A percentile compares a stretch with the other conserved stretches of the same genome.
Evolutionary conservation across 805 yeast species (phyloP).

Genomic region (Pichia sporocuriosa): DNA sequence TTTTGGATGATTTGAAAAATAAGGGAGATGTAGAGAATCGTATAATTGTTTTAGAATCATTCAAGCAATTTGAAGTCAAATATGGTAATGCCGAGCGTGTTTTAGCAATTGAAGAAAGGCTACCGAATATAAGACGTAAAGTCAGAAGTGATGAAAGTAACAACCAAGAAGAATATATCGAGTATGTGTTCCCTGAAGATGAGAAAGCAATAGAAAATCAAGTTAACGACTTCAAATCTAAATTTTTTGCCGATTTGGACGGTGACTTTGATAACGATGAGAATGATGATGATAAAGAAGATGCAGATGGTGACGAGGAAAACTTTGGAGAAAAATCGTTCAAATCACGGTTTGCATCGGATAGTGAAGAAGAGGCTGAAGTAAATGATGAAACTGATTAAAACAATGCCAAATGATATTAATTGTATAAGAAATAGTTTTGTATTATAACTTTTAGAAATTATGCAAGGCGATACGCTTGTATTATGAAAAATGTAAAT

Average conservation of each 20-base stretch:
- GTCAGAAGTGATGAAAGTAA: constrained; percentile 36
- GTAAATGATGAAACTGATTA: not conserved
- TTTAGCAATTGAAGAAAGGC: constrained; percentile 34
- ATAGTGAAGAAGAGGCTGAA: constrained; percentile 4
- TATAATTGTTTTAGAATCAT: constrained; percentile 49
- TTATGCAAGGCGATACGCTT: too few relatives aligned
- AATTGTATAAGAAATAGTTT: too few relatives aligned
- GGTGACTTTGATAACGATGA: constrained; percentile 5
- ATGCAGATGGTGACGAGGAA: constrained; percentile 3
- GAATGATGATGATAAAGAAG: not conserved
- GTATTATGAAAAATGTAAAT: too few relatives aligned
- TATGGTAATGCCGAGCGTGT: constrained; percentile 47
- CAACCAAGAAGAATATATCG: constrained; percentile 47
- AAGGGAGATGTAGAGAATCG: constrained; percentile 37
- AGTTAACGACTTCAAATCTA: constrained; percentile 10
- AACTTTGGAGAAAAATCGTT: constrained; percentile 1
- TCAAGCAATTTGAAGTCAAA: constrained; percentile 53
- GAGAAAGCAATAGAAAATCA: constrained; percentile 22
- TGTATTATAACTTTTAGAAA: too few relatives aligned
- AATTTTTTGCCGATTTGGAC: constrained; percentile 9
- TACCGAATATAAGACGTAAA: constrained; percentile 50
- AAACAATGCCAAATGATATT: too few relatives aligned
- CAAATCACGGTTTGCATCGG: constrained; percentile 11
- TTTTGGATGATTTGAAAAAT: constrained; percentile 38
- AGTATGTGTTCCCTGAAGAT: constrained; percentile 65